phyloP scores from a whole-genome alignment of 495 filamentous ascomycete genomes.

The Acidiella bohemica region DNA sequence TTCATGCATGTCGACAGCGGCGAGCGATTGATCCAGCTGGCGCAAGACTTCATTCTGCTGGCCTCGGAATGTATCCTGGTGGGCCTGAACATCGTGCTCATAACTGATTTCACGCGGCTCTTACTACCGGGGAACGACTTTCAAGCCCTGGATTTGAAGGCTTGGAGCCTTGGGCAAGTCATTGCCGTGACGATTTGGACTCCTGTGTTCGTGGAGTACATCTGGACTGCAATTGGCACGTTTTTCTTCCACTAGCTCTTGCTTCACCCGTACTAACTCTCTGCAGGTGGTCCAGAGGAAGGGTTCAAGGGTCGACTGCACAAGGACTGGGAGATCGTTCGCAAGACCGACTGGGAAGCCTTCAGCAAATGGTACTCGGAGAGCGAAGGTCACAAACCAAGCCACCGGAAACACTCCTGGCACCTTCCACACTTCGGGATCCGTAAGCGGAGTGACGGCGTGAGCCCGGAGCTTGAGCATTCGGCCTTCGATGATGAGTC shows the following conservation, averaged over 20 bases:
- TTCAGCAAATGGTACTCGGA: background rate
- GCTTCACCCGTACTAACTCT: background rate
- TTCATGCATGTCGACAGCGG: background rate
- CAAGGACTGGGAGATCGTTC: background rate
- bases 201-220: constrained; percentile 8
- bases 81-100: constrained; percentile 5
- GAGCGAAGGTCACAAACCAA: too few species aligned
- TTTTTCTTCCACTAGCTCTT: background rate
- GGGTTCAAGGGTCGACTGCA: background rate
- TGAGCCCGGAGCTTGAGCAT: too few species aligned
- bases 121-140: background rate
- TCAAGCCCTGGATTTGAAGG: constrained; percentile 2
- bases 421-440: too few species aligned
- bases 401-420: too few species aligned
- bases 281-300: background rate
- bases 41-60: background rate
- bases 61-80: background rate
- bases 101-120: constrained; percentile 4
- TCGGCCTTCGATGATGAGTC: too few species aligned
- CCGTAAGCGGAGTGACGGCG: too few species aligned
- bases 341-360: background rate
- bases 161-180: constrained; percentile 6
- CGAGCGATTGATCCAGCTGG: background rate
- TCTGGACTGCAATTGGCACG: constrained; percentile 1
- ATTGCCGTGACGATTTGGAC: constrained; percentile 8